Base-by-base conservation (phyloP, 495 filamentous ascomycete genomes). In the Neurospora sp. region DNA sequence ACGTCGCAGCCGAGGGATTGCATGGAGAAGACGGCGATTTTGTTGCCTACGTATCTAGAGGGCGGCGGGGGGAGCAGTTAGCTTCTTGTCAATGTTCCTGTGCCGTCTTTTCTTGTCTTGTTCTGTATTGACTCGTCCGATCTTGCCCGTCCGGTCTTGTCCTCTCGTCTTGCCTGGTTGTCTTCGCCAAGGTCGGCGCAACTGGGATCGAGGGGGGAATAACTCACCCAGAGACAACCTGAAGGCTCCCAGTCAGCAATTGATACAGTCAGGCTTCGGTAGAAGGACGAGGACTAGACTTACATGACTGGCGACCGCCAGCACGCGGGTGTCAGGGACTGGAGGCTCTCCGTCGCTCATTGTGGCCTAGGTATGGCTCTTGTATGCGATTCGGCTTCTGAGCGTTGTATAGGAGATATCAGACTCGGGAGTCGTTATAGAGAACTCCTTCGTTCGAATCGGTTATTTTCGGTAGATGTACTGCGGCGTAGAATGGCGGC, bases 221-320 rank as follows among this genome's bases (percentile, higher is more conserved):
- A 72, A 84, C 90, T 86, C 85, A 92, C 90, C 92, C 92, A 80
- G 92, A 93, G 73, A 92, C 90, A 73, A 94, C 92, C 92, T 94
- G 81, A 35, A 39, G 37, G 77, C 70, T 79, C 69, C 54, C 72
- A 20, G 78, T 84, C 81, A 85, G 82, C 78, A 78, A 35, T 73
- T 69, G 62, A 75, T 23, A 37, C 54, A 74, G 73, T 73, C 18
- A 1, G 23, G 14, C 5, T n/a, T 69, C 18, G 39, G 46, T 37
- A 73, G 31, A 72, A 35, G 7, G 40, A 54, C 9, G 31, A 54
- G 41, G 11, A 35, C 5, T 46, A 70, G 72, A 78, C 93, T 83
- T 92, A 98, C 96, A 96, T 99, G 96, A 83, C 96, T 98, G 79
- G 96, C 96, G 75, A 98, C 89, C 54, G 96, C 94, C 79, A 99